Evolutionary conservation across 169 alveolate genomes (phyloP).

Genomic region (Plasmodium vivax): DNA sequence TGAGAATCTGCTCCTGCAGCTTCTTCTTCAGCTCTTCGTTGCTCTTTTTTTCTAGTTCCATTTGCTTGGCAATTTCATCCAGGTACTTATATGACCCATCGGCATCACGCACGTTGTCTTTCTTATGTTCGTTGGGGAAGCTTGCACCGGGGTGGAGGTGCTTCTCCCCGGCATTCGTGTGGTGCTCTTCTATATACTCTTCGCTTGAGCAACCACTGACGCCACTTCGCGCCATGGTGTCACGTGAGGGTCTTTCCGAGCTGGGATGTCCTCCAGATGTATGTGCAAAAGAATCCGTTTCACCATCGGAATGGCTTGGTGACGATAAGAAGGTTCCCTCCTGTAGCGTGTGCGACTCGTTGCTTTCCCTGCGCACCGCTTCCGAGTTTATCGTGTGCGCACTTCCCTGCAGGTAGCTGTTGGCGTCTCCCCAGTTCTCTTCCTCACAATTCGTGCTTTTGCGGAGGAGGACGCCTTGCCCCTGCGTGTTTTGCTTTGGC

Average conservation of each 20-base stretch:
- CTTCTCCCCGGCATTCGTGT: not conserved
- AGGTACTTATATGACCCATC: not conserved
- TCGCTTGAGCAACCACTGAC: not conserved
- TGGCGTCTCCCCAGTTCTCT: not conserved
- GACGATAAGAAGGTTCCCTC: not conserved
- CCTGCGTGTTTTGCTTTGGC: not conserved
- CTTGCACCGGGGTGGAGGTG: not conserved
- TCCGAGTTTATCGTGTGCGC: not conserved
- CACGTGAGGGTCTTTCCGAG: not conserved
- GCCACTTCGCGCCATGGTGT: not conserved
- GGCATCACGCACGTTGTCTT: not conserved
- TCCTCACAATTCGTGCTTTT: not conserved
- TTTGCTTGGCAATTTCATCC: slow-evolving; percentile 22
- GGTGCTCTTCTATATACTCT: not conserved
- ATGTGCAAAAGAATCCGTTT: not conserved
- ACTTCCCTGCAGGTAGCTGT: not conserved
- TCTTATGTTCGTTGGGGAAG: not conserved
- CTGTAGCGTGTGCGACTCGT: not conserved
- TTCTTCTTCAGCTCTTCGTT: slow-evolving; percentile 57
- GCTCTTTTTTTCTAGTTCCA: not conserved
- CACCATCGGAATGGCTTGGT: not conserved
- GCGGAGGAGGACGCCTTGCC: not conserved
- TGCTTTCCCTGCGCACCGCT: not conserved
- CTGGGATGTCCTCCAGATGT: not conserved
- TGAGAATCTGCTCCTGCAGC: slow-evolving; percentile 35